phyloP scores from a whole-genome alignment of 306 rosid species.

The Benincasa hispida region DNA sequence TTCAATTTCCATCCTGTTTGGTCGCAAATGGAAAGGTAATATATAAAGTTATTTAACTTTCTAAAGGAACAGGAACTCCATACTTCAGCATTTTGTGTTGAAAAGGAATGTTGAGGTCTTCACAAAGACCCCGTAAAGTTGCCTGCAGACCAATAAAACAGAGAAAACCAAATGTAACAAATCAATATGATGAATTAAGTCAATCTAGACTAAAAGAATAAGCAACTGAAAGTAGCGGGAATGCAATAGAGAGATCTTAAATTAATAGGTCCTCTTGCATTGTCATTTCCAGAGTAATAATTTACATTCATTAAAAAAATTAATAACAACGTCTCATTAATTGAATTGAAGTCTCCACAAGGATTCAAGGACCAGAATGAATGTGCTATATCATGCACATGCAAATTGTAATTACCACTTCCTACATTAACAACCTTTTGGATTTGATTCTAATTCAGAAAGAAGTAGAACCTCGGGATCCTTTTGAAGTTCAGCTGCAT shows the following conservation, averaged over 20 bases:
- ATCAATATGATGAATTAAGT: background rate
- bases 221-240: background rate
- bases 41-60: background rate
- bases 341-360: background rate
- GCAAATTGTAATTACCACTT: background rate
- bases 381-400: background rate
- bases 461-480: constrained; percentile 52
- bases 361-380: background rate
- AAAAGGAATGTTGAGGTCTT: constrained; percentile 59
- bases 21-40: background rate
- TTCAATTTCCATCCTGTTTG: background rate
- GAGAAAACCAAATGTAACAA: background rate
- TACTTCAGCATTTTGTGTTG: constrained; percentile 67
- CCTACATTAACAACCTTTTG: background rate
- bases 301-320: background rate
- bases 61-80: constrained; percentile 12
- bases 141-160: constrained; percentile 29
- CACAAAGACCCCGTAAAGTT: constrained; percentile 53
- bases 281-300: background rate
- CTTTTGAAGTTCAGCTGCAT: constrained; percentile 53
- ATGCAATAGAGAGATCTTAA: background rate
- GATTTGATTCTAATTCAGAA: constrained; percentile 1
- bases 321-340: background rate
- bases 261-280: background rate
- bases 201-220: background rate